Conservation (phyloP, 2,329 filamentous ascomycete species). For the Cadophora sp. region DNA sequence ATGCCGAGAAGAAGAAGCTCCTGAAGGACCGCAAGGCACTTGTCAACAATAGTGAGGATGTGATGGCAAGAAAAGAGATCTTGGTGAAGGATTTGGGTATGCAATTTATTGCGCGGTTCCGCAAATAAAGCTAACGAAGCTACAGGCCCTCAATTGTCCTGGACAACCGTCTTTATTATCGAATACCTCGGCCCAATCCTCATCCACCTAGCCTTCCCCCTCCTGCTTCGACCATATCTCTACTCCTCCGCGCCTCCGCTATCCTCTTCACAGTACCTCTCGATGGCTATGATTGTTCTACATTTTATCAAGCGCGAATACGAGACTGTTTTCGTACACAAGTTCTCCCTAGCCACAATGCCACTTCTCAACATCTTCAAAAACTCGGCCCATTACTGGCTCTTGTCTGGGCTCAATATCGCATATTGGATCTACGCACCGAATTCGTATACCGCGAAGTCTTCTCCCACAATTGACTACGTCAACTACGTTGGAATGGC, state of each 20-base stretch:
- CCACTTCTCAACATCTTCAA: slow-evolving; percentile 89
- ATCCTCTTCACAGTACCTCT: slow-evolving; percentile 73
- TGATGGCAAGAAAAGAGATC: slow-evolving; percentile 61
- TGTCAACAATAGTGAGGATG: slow-evolving; percentile 55
- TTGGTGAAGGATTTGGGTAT: slow-evolving; percentile 93
- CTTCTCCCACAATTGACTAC: slow-evolving; percentile 42
- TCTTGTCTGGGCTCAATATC: slow-evolving; percentile 78
- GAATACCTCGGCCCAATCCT: slow-evolving; percentile 93
- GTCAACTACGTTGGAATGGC: slow-evolving; percentile 72
- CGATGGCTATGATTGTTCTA: slow-evolving; percentile 74
- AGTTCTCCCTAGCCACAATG: slow-evolving; percentile 95
- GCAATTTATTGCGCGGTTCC: slow-evolving; percentile 33
- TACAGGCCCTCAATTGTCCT: slow-evolving; percentile 84
- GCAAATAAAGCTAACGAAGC: slow-evolving; percentile 32
- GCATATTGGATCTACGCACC: slow-evolving; percentile 88
- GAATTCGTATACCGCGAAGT: slow-evolving; percentile 66
- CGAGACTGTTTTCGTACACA: slow-evolving; percentile 93
- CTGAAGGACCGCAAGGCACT: slow-evolving; percentile 66
- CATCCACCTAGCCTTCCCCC: slow-evolving; percentile 79
- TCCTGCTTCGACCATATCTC: slow-evolving; percentile 73
- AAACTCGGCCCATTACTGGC: slow-evolving; percentile 96
- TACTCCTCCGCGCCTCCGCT: slow-evolving; percentile 64
- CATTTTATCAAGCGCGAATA: slow-evolving; percentile 97
- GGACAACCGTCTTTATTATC: slow-evolving; percentile 93
- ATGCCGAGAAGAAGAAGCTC: slow-evolving; percentile 65